Percentiles rank a stretch among this genome's conserved stretches.
These are phyloP conservation scores for Peronospora farinosa DNA, from an alignment of 352 stramenopile genomes.

Conservation along the genomic window DNA sequence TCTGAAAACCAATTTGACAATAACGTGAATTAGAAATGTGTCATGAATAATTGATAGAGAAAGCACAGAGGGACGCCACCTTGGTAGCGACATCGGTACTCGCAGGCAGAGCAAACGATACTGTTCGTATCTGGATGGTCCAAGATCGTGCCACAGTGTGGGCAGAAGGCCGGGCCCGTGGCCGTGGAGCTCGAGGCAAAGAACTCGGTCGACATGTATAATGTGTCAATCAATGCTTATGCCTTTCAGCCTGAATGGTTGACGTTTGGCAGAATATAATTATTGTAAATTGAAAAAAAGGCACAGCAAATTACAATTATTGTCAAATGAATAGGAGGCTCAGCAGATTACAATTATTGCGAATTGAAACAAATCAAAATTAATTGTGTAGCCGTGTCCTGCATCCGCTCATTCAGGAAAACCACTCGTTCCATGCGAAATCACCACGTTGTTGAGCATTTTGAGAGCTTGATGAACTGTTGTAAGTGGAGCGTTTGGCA, in stretches of 20 bases:
- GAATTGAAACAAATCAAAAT: too few relatives aligned
- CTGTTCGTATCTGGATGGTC: constrained; percentile 84
- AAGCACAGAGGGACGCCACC: constrained; percentile 30
- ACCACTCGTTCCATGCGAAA: constrained; percentile 74
- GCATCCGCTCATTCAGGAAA: constrained; percentile 39
- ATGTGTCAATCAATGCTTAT: constrained; percentile 9
- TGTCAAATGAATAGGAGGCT: too few relatives aligned
- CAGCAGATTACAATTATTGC: too few relatives aligned
- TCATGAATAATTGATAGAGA: not conserved
- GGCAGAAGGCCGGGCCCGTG: constrained; percentile 81
- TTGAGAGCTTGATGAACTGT: constrained; percentile 22
- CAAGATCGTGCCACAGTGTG: constrained; percentile 84
- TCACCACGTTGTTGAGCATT: constrained; percentile 44
- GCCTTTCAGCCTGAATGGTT: constrained; percentile 15
- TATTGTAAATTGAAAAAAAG: too few relatives aligned
- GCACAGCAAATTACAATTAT: too few relatives aligned
- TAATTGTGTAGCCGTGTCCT: too few relatives aligned
- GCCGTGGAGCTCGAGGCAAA: constrained; percentile 50
- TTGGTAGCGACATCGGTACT: constrained; percentile 81
- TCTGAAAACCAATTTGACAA: constrained; percentile 31
- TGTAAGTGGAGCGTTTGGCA: constrained; percentile 36
- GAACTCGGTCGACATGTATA: constrained; percentile 54
- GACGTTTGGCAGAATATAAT: not conserved
- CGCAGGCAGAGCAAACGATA: constrained; percentile 82
- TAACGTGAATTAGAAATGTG: constrained; percentile 2